A percentile compares a stretch with the other conserved stretches of the same genome.
These are phyloP conservation scores for Trametes pubescens DNA, from an alignment of 1,284 basidiomycete species.

Conservation along the genomic window DNA sequence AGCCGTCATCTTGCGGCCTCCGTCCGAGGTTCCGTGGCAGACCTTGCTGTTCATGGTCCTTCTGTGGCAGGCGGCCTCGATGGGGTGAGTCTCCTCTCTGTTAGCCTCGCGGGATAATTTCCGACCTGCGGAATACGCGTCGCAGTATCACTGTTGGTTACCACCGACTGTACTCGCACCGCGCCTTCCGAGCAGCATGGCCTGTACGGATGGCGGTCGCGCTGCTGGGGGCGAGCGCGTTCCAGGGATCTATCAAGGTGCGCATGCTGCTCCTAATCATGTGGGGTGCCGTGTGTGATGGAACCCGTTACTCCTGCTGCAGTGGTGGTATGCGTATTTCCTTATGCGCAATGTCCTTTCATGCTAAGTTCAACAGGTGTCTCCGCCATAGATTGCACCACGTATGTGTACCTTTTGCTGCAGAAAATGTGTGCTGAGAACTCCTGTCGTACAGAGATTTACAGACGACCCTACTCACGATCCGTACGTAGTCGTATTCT, in stretches of 20 bases:
- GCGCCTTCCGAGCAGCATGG: constrained; percentile 67
- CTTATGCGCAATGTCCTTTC: not conserved
- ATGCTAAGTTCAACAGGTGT: constrained; percentile 55
- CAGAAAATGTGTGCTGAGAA: not conserved
- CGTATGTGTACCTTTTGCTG: constrained; percentile 51
- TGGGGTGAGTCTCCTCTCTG: constrained; percentile 58
- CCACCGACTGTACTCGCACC: constrained; percentile 80
- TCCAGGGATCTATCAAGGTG: constrained; percentile 71
- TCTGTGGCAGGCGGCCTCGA: constrained; percentile 75
- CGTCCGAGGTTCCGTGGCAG: constrained; percentile 50
- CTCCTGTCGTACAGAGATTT: constrained; percentile 57
- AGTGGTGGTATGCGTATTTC: constrained; percentile 42
- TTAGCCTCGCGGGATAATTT: not conserved
- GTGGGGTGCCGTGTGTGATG: not conserved
- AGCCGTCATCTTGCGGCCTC: constrained; percentile 62
- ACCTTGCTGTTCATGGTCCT: constrained; percentile 63
- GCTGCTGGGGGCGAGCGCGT: constrained; percentile 73
- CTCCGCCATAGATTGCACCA: constrained; percentile 81
- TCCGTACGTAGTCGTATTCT: constrained; percentile 55
- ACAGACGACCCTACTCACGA: constrained; percentile 81
- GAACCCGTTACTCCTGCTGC: not conserved
- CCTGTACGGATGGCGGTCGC: constrained; percentile 67
- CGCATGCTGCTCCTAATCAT: constrained; percentile 30
- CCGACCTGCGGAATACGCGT: constrained; percentile 10
- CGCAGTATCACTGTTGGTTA: constrained; percentile 77